phyloP scores from a whole-genome alignment of 768 basidiomycete species.

The Tulasnella sp. region DNA sequence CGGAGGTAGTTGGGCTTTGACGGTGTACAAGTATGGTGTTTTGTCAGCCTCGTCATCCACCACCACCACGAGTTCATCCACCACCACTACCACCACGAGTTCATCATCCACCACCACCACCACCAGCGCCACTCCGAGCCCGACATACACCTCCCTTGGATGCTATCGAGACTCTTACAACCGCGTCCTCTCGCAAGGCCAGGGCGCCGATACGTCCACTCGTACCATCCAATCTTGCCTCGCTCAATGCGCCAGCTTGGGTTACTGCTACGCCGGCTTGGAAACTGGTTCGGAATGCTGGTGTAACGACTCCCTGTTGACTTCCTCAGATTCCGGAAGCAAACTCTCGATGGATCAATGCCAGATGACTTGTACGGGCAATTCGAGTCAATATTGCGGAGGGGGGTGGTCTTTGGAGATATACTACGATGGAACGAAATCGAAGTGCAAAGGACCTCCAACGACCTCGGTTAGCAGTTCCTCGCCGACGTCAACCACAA shows the following conservation, averaged over 20 bases:
- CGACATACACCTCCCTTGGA: background rate
- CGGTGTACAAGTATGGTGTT: background rate
- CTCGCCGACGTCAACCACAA: background rate
- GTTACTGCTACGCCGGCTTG: constrained; percentile 8
- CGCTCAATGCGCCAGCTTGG: constrained; percentile 3
- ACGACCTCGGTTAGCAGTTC: background rate
- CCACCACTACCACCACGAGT: too few species aligned
- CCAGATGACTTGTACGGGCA: background rate
- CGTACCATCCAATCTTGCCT: constrained; percentile 1
- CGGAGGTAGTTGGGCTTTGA: constrained; percentile 7
- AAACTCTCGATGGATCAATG: background rate
- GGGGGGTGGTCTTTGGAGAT: constrained; percentile 4
- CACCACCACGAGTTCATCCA: background rate
- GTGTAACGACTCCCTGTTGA: background rate
- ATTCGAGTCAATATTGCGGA: constrained; percentile 1
- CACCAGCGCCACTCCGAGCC: background rate
- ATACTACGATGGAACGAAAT: background rate
- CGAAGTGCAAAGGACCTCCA: background rate
- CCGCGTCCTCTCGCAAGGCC: constrained; percentile 7
- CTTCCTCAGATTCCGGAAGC: background rate
- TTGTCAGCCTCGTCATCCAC: background rate
- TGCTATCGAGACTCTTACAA: constrained; percentile 11
- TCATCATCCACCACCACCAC: too few species aligned
- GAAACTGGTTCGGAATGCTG: constrained; percentile 8
- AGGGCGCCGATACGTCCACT: background rate